A percentile compares a stretch with the other conserved stretches of the same genome.
These are phyloP conservation scores for Penicillium paradoxum DNA, from an alignment of 495 filamentous ascomycete genomes.

Conservation along the genomic window DNA sequence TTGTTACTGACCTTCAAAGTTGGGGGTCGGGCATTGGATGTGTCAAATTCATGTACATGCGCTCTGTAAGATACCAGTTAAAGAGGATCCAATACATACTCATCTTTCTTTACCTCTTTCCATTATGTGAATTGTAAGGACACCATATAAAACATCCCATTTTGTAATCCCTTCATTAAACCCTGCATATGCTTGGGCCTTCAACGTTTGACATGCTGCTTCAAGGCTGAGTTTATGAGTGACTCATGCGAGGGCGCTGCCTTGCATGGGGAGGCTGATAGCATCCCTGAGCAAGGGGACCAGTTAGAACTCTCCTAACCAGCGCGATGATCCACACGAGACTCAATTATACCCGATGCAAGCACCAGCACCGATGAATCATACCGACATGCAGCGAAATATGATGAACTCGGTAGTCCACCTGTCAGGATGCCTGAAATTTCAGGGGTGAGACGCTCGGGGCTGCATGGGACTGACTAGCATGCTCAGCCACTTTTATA, in stretches of 20 bases:
- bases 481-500: not conserved
- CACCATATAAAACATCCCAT: not conserved
- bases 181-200: conserved; percentile 1
- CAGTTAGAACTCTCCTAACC: not conserved
- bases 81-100: not conserved
- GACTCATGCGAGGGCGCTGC: conserved; percentile 5
- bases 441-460: not conserved
- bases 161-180: not conserved
- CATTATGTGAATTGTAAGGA: not conserved
- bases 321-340: not conserved
- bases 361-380: not conserved
- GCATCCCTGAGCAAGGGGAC: not conserved
- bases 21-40: conserved; percentile 9
- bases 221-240: not conserved
- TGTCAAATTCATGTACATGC: conserved; percentile 5
- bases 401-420: not conserved
- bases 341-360: not conserved
- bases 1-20: conserved; percentile 5
- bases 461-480: not conserved
- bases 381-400: not conserved
- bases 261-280: conserved; percentile 7
- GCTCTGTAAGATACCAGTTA: not conserved
- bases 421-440: not conserved
- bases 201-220: not conserved
- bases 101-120: not conserved